phyloP scores from a whole-genome alignment of 768 basidiomycete genomes.

The Pulveroboletus sp. region DNA sequence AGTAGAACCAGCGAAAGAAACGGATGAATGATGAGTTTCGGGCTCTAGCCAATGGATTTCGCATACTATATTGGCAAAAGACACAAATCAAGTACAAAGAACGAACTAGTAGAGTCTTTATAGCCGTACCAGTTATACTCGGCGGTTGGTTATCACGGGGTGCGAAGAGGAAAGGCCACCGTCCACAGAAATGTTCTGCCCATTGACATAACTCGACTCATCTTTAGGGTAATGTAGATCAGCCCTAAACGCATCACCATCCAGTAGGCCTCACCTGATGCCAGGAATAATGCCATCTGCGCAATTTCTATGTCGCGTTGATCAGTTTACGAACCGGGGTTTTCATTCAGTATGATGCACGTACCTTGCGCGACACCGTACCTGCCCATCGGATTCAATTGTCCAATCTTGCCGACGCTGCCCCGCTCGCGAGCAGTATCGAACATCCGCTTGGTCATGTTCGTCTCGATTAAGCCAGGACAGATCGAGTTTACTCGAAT shows the following conservation, averaged over 20 bases:
- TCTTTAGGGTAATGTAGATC: conserved; percentile 42
- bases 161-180: conserved; percentile 81
- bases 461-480: conserved; percentile 91
- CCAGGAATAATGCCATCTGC: conserved; percentile 79
- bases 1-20: no score
- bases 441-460: conserved; percentile 82
- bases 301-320: conserved; percentile 68
- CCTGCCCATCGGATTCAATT: conserved; percentile 76
- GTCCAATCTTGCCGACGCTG: conserved; percentile 71
- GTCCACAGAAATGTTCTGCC: conserved; percentile 82
- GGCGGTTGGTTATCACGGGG: conserved; percentile 75
- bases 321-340: conserved; percentile 10
- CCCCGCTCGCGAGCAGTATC: conserved; percentile 75
- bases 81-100: neutral
- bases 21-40: no score
- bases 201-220: conserved; percentile 90
- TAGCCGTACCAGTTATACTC: conserved; percentile 43
- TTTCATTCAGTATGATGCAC: conserved; percentile 7
- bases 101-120: neutral
- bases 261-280: conserved; percentile 60
- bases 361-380: conserved; percentile 80
- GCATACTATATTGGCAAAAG: no score
- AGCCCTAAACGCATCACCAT: conserved; percentile 3
- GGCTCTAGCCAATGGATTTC: no score
- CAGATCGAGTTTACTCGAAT: conserved; percentile 89